Percentiles rank a stretch among this genome's conserved stretches.
These are phyloP conservation scores for Ogataea philodendri DNA, from an alignment of 805 yeast genomes.

Conservation along the genomic window DNA sequence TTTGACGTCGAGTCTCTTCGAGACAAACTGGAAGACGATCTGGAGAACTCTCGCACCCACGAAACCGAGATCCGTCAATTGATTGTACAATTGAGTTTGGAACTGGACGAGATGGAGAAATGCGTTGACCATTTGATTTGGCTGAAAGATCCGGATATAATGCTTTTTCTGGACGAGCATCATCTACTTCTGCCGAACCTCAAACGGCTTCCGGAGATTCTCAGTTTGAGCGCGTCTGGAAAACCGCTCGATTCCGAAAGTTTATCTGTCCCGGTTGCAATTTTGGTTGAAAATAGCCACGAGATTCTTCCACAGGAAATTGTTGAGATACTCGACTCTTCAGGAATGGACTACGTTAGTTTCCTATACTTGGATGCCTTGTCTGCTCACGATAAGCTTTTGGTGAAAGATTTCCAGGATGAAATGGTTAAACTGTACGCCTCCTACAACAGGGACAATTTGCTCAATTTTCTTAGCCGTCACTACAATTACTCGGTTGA, in stretches of 20 bases:
- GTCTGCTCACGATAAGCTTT: conserved; percentile 52
- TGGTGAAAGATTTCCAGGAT: conserved; percentile 60
- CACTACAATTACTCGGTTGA: conserved; percentile 67
- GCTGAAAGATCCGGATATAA: conserved; percentile 50
- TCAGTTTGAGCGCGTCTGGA: conserved; percentile 33
- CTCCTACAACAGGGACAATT: conserved; percentile 50
- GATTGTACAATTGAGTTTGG: conserved; percentile 53
- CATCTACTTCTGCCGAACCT: conserved; percentile 58
- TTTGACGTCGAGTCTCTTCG: conserved; percentile 49
- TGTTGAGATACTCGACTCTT: conserved; percentile 43
- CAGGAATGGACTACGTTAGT: conserved; percentile 47
- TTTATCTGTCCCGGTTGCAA: conserved; percentile 45
- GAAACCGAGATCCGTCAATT: conserved; percentile 37
- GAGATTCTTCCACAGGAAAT: conserved; percentile 58
- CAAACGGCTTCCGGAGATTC: conserved; percentile 49
- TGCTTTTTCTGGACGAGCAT: conserved; percentile 57
- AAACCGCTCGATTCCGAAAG: conserved; percentile 38
- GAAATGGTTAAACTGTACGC: conserved; percentile 65
- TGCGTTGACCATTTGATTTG: conserved; percentile 66
- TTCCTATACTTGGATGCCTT: conserved; percentile 66
- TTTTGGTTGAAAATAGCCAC: conserved; percentile 63
- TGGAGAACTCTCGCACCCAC: conserved; percentile 14
- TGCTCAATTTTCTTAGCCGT: conserved; percentile 60
- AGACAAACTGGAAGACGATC: conserved; percentile 45
- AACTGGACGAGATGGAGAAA: conserved; percentile 52